phyloP scores from a whole-genome alignment of 2,329 filamentous ascomycete species.

The Fusarium circinatum region DNA sequence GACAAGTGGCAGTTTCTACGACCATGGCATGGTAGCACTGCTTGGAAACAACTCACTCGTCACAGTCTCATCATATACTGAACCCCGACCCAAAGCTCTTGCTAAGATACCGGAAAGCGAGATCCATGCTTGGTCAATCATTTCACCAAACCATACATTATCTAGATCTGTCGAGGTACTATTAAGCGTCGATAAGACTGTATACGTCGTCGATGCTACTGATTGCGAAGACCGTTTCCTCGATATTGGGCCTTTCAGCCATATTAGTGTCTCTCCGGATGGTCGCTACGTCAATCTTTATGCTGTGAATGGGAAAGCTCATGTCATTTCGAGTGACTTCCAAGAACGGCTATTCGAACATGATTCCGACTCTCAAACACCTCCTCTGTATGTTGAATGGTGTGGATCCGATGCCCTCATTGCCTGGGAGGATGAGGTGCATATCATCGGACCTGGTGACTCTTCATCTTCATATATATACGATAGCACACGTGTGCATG shows the following conservation, averaged over 20 bases:
- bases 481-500: slow-evolving; percentile 87
- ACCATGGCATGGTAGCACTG: slow-evolving; percentile 90
- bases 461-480: slow-evolving; percentile 84
- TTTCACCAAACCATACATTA: slow-evolving; percentile 87
- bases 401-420: slow-evolving; percentile 95
- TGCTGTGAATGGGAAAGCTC: slow-evolving; percentile 83
- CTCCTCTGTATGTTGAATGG: slow-evolving; percentile 91
- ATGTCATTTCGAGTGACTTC: slow-evolving; percentile 95
- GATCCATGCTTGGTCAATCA: slow-evolving; percentile 88
- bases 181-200: slow-evolving; percentile 83
- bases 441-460: slow-evolving; percentile 87
- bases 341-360: slow-evolving; percentile 93
- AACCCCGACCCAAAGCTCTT: slow-evolving; percentile 87
- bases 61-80: slow-evolving; percentile 87
- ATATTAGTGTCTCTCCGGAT: slow-evolving; percentile 91
- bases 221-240: slow-evolving; percentile 92
- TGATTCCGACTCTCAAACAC: slow-evolving; percentile 84
- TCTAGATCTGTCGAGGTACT: slow-evolving; percentile 94
- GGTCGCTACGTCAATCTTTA: slow-evolving; percentile 90
- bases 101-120: slow-evolving; percentile 80
- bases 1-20: slow-evolving; percentile 72
- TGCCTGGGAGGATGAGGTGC: slow-evolving; percentile 97
- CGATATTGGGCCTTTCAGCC: slow-evolving; percentile 90
- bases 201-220: slow-evolving; percentile 86
- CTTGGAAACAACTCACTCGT: slow-evolving; percentile 89